Conservation (phyloP, 2,329 filamentous ascomycete species). For the Penicillium paneum region DNA sequence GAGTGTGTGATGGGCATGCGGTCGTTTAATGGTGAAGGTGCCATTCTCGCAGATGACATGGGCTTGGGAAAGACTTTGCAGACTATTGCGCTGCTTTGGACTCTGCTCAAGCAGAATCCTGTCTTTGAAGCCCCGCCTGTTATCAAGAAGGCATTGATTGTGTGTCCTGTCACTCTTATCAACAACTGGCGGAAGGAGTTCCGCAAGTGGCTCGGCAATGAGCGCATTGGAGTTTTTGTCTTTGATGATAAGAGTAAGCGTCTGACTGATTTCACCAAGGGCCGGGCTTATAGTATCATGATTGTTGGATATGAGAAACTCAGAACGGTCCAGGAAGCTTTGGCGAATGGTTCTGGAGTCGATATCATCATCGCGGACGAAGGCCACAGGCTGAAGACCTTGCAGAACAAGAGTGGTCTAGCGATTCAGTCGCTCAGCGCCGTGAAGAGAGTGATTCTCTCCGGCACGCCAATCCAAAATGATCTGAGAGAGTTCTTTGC, state of each 20-base stretch:
- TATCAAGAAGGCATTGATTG: conserved; percentile 68
- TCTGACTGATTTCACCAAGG: conserved; percentile 66
- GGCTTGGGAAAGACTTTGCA: conserved; percentile 71
- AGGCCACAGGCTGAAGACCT: conserved; percentile 65
- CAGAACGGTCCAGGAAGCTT: conserved; percentile 61
- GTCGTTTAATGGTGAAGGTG: conserved; percentile 63
- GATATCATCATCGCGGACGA: conserved; percentile 71
- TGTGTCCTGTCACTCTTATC: conserved; percentile 69
- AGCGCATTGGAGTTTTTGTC: conserved; percentile 66
- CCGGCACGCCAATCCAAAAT: conserved; percentile 67
- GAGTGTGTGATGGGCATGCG: conserved; percentile 74
- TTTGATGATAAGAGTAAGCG: conserved; percentile 59
- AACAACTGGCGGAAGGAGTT: conserved; percentile 73
- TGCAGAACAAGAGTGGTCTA: conserved; percentile 64
- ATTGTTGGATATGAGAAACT: conserved; percentile 72
- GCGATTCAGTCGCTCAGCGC: conserved; percentile 65
- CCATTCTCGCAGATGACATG: conserved; percentile 73
- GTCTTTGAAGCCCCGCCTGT: conserved; percentile 58
- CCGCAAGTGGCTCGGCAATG: conserved; percentile 69
- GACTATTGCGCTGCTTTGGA: conserved; percentile 70
- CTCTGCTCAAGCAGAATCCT: conserved; percentile 68
- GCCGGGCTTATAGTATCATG: conserved; percentile 66
- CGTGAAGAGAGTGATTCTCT: conserved; percentile 59
- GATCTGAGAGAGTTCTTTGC: conserved; percentile 65
- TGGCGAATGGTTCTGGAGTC: conserved; percentile 60